Base-by-base conservation (phyloP, 169 alveolate genomes). In the Amoebophrya sp. region DNA sequence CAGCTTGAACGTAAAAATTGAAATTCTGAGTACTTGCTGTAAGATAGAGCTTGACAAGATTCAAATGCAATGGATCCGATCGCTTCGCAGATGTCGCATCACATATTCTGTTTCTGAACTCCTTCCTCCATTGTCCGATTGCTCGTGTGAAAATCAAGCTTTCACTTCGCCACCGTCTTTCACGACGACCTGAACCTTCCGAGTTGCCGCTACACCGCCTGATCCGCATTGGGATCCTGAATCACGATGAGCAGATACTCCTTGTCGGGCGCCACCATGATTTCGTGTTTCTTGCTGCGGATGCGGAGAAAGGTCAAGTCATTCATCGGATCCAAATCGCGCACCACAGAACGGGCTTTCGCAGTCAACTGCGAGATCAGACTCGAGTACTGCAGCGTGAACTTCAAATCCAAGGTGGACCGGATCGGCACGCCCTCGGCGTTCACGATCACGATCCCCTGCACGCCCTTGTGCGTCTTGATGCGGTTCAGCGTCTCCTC, bases 241-340 rank as follows among this genome's bases (percentile, higher is more conserved):
- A 97, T 96, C 23, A 97, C 98, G 32, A 97, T 97, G 25, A 97
- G 95, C 10, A 97, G 93, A 94, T 95, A 97, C 33, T 97, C 98
- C 93, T 96, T 95, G 92, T 97, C 98, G 25, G 99, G 98, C 0
- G 98, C 98, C 18, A 97, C 97, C 98, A 97, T 96, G 54, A 97
- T 97, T 95, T 97, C 99, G 93, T 97, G 97, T 90, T 96, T 96
- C 94, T 95, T 95, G 10, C 98, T 95, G 90, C 98, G 93, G 39
- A 97, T 95, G 90, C 99, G 96, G 54, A 97, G 94, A 92, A 97
- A 97, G 0, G 95, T 94, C 41, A 97, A 94, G 89, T 97, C 98
- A 91, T 97, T 97, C 94, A 95, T 94, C 0, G 96, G 96, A 91
- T 96, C 98, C 32, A 97, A 92, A 77, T 96, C 97, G 91, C 96